These are phyloP conservation scores for Solanum tarijense DNA, from an alignment of 257 asterid genomes.

Conservation along the genomic window DNA sequence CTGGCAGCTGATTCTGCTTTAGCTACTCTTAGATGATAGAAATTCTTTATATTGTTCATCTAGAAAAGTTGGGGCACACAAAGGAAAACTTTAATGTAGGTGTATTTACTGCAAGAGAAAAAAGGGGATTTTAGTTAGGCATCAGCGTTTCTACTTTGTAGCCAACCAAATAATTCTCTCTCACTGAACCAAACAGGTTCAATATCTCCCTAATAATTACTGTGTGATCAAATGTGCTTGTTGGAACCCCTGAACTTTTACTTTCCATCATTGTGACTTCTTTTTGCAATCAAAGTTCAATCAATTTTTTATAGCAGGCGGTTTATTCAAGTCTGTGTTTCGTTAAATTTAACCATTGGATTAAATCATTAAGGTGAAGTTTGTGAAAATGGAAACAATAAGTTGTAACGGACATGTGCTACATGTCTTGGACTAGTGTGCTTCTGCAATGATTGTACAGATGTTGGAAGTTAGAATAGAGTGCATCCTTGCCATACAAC, in stretches of 20 bases:
- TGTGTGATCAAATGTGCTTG: neutral
- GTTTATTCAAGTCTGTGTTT: neutral
- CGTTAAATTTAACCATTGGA: neutral
- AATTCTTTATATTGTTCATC: neutral
- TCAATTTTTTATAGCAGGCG: neutral
- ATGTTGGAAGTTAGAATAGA: neutral
- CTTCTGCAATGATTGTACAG: neutral
- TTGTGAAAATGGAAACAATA: neutral
- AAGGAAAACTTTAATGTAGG: neutral
- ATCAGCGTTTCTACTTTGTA: neutral
- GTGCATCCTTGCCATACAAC: neutral
- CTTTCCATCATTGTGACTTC: neutral
- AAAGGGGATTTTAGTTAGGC: neutral
- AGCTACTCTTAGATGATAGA: neutral
- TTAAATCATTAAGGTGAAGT: neutral
- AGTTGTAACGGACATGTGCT: neutral
- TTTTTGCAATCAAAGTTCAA: neutral
- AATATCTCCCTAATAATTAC: neutral
- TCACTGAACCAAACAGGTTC: neutral
- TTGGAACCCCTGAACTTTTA: neutral
- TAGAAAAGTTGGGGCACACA: neutral
- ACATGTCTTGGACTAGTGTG: neutral
- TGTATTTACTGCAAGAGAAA: neutral
- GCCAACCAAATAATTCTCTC: neutral
- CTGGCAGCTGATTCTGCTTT: neutral